Conservation (phyloP, 78 protist species). For the Chrysochromulina tobinii region DNA sequence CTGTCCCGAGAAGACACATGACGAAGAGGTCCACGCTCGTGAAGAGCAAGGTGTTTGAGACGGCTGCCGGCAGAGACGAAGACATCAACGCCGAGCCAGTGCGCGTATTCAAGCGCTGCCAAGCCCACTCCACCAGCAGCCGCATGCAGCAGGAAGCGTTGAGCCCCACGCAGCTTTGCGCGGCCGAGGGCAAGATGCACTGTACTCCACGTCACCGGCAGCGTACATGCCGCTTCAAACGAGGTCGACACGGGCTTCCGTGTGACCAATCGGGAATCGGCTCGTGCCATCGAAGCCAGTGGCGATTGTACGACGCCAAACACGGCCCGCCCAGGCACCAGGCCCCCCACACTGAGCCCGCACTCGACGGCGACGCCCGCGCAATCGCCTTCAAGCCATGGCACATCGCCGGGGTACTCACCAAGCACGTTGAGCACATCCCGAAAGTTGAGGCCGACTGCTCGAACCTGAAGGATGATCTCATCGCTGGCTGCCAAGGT, state of each 20-base stretch:
- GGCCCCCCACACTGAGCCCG: neutral
- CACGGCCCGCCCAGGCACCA: no score
- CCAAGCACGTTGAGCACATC: slow-evolving; percentile 22
- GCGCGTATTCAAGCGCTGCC: neutral
- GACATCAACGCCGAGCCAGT: neutral
- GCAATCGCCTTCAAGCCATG: neutral
- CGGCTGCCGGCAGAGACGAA: slow-evolving; percentile 16
- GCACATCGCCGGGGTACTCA: neutral
- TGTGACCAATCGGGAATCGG: neutral
- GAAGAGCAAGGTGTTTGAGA: neutral
- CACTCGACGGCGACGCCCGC: neutral
- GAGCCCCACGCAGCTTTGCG: neutral
- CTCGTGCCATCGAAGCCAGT: neutral
- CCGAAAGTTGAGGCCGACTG: slow-evolving; percentile 23
- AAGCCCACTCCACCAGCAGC: slow-evolving; percentile 46
- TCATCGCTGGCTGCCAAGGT: neutral
- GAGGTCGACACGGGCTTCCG: no score
- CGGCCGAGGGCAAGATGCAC: neutral
- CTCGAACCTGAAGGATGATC: neutral
- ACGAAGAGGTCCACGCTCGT: neutral
- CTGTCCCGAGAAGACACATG: neutral
- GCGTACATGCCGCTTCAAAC: neutral
- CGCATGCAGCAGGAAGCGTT: neutral
- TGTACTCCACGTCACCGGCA: neutral
- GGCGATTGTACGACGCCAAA: neutral